Conservation (phyloP, 768 basidiomycete genomes). For the Suillus fuscotomentosus region DNA sequence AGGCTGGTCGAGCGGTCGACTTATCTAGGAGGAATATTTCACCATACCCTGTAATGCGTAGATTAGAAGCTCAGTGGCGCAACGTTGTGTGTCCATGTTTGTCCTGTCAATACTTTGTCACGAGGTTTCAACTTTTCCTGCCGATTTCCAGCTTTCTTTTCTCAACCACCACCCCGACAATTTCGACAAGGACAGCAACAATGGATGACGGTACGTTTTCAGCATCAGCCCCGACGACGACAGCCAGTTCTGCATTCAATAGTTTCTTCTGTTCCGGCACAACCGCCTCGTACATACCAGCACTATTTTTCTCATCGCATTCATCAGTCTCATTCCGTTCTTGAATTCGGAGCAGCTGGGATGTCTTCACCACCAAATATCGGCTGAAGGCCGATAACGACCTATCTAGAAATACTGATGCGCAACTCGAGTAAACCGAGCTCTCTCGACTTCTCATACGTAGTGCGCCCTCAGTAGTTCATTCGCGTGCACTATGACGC, state of each 20-base stretch:
- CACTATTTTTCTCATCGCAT: constrained; percentile 25
- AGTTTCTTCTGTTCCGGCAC: constrained; percentile 38
- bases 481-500: constrained; percentile 10
- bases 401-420: constrained; percentile 3
- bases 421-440: constrained; percentile 8
- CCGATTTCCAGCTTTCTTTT: constrained; percentile 9
- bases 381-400: constrained; percentile 31
- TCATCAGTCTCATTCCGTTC: neutral
- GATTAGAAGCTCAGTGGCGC: constrained; percentile 7
- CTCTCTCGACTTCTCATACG: constrained; percentile 10
- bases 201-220: constrained; percentile 80
- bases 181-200: constrained; percentile 32
- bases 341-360: constrained; percentile 3
- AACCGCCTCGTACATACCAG: constrained; percentile 30
- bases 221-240: constrained; percentile 71
- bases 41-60: constrained; percentile 1
- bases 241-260: constrained; percentile 48
- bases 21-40: constrained; percentile 18
- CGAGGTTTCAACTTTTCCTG: constrained; percentile 5
- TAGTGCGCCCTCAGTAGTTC: constrained; percentile 12
- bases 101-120: constrained; percentile 4
- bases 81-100: constrained; percentile 8
- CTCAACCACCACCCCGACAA: constrained; percentile 20
- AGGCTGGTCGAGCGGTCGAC: constrained; percentile 30
- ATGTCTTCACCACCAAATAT: constrained; percentile 6